These are phyloP conservation scores for Nakazawaea peltata DNA, from an alignment of 805 yeast genomes.

Conservation along the genomic window DNA sequence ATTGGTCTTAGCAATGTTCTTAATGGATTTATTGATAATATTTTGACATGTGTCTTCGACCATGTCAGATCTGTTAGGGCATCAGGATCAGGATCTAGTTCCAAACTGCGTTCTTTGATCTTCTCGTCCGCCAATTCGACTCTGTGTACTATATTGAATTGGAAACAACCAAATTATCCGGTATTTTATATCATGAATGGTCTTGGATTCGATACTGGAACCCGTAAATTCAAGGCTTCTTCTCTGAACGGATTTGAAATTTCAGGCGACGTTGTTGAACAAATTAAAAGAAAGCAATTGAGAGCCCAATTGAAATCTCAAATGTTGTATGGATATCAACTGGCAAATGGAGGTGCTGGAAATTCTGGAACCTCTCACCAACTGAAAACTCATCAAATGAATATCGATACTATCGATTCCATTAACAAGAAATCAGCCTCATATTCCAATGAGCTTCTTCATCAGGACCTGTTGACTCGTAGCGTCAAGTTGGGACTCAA, in stretches of 20 bases:
- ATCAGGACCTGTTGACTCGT: slow-evolving; percentile 41
- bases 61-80: slow-evolving; percentile 54
- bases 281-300: slow-evolving; percentile 13
- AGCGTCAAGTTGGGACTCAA: slow-evolving; percentile 76
- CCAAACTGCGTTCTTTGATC: slow-evolving; percentile 54
- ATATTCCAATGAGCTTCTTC: slow-evolving; percentile 21
- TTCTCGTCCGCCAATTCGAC: slow-evolving; percentile 82
- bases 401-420: slow-evolving; percentile 26
- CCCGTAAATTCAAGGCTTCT: slow-evolving; percentile 25
- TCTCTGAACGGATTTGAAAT: slow-evolving; percentile 34
- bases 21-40: slow-evolving; percentile 68
- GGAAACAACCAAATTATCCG: slow-evolving; percentile 98
- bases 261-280: slow-evolving; percentile 3
- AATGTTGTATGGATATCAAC: slow-evolving; percentile 1
- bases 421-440: slow-evolving; percentile 26
- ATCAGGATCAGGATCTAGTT: slow-evolving; percentile 11
- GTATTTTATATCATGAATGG: slow-evolving; percentile 81
- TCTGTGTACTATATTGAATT: slow-evolving; percentile 88
- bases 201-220: slow-evolving; percentile 26
- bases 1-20: slow-evolving; percentile 28
- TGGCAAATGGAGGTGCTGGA: slow-evolving; percentile 3
- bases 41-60: slow-evolving; percentile 64
- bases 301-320: slow-evolving; percentile 6
- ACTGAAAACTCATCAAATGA: slow-evolving; percentile 16
- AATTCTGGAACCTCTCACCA: no score